phyloP scores from a whole-genome alignment of 306 rosid species.

The Prunus mira region DNA sequence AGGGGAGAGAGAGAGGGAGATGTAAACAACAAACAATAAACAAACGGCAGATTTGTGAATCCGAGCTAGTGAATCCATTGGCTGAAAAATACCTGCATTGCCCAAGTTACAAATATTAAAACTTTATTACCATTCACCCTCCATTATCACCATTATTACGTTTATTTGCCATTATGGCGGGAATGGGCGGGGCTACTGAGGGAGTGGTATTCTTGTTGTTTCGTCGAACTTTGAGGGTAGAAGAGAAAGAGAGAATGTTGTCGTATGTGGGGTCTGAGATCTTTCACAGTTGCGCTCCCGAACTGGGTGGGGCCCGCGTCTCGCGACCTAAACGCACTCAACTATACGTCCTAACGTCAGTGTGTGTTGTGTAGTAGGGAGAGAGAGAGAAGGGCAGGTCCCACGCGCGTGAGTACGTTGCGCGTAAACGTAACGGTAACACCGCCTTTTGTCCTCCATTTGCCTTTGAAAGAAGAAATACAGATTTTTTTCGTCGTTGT shows the following conservation, averaged over 20 bases:
- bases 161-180: neutral
- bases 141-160: neutral
- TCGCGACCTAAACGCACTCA: conserved; percentile 44
- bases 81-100: conserved; percentile 46
- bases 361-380: conserved; percentile 9
- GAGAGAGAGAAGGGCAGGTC: conserved; percentile 4
- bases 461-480: neutral
- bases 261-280: neutral
- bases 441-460: conserved; percentile 23
- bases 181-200: neutral
- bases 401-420: conserved; percentile 52
- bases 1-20: conserved; percentile 20
- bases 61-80: conserved; percentile 66
- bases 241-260: neutral
- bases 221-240: neutral
- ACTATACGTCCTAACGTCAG: conserved; percentile 25
- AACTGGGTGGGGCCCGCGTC: conserved; percentile 48
- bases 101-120: neutral
- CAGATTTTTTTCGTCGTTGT: neutral
- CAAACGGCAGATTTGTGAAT: conserved; percentile 43
- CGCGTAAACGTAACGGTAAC: conserved; percentile 63
- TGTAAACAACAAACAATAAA: conserved; percentile 39
- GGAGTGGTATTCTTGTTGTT: conserved; percentile 27
- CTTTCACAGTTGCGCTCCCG: neutral
- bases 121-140: neutral